Conservation (phyloP, 352 stramenopile genomes). For the Globisporangium carolinianum region DNA sequence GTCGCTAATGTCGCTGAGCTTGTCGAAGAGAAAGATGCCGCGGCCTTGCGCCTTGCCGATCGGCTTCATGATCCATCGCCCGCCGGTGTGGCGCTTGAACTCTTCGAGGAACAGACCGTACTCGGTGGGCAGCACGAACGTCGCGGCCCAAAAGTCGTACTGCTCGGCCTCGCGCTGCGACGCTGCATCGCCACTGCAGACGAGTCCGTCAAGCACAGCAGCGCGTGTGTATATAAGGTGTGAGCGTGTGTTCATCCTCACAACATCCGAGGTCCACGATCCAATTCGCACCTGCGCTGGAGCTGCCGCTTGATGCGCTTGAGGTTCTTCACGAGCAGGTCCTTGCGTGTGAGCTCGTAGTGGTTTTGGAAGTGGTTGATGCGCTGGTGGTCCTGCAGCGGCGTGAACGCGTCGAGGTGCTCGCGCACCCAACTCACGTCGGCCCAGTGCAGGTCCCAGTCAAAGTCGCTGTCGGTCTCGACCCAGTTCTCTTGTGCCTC, state of each 20-base stretch:
- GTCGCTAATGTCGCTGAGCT: constrained; percentile 82
- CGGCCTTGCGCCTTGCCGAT: constrained; percentile 71
- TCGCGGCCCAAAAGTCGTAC: constrained; percentile 57
- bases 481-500: constrained; percentile 42
- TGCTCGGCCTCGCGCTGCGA: constrained; percentile 31
- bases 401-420: constrained; percentile 55
- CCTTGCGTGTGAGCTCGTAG: constrained; percentile 90
- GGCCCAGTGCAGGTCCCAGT: constrained; percentile 85
- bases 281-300: constrained; percentile 36
- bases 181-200: constrained; percentile 22
- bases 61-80: constrained; percentile 93
- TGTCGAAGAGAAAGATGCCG: constrained; percentile 88
- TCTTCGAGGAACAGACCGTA: constrained; percentile 78
- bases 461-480: constrained; percentile 63
- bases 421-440: constrained; percentile 82
- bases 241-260: no score
- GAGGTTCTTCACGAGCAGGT: constrained; percentile 88
- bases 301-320: constrained; percentile 86
- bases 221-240: constrained; percentile 1
- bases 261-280: no score
- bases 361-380: constrained; percentile 93
- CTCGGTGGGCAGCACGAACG: constrained; percentile 86
- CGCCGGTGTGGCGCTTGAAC: constrained; percentile 51
- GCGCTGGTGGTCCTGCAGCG: constrained; percentile 55
- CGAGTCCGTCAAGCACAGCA: neutral